These are phyloP conservation scores for Neurospora tetraspora DNA, from an alignment of 495 filamentous ascomycete genomes.

Conservation along the genomic window DNA sequence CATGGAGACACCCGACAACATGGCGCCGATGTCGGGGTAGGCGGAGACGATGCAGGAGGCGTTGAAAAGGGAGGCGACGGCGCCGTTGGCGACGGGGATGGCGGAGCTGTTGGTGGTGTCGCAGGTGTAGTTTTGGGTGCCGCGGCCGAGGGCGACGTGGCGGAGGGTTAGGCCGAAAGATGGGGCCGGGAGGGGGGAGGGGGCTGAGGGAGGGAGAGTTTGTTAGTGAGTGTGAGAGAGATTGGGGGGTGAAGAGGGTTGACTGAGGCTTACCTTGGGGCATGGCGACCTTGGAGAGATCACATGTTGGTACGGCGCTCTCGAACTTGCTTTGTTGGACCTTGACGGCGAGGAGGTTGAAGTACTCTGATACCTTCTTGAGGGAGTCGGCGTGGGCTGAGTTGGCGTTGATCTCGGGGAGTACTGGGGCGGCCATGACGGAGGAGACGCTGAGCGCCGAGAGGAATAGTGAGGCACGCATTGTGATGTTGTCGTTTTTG, in stretches of 20 bases:
- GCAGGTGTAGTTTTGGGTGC: conserved; percentile 92
- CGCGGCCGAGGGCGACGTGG: conserved; percentile 78
- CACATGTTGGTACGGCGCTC: conserved; percentile 34
- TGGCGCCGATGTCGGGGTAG: conserved; percentile 50
- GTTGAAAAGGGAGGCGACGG: conserved; percentile 81
- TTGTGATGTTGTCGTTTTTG: conserved; percentile 19
- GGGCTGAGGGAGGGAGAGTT: conserved; percentile 12
- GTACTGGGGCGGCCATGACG: conserved; percentile 38
- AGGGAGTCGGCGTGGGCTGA: conserved; percentile 26
- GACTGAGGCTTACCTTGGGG: conserved; percentile 31
- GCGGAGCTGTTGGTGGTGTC: conserved; percentile 43
- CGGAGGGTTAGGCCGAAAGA: conserved; percentile 47
- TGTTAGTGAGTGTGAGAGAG: too few relatives aligned
- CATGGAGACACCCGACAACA: conserved; percentile 46
- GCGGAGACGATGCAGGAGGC: conserved; percentile 65
- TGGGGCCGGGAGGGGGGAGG: conserved; percentile 44
- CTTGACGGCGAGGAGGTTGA: conserved; percentile 41
- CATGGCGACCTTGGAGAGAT: conserved; percentile 38
- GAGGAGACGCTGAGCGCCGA: conserved; percentile 34
- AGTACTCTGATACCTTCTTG: conserved; percentile 41
- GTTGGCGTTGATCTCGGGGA: conserved; percentile 27
- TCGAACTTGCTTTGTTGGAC: conserved; percentile 30
- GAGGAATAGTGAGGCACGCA: conserved; percentile 37
- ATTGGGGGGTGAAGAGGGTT: too few relatives aligned
- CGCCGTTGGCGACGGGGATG: conserved; percentile 56